Evolutionary conservation across 169 alveolate species (phyloP).

Genomic region (Cardiosporidium cionae): DNA sequence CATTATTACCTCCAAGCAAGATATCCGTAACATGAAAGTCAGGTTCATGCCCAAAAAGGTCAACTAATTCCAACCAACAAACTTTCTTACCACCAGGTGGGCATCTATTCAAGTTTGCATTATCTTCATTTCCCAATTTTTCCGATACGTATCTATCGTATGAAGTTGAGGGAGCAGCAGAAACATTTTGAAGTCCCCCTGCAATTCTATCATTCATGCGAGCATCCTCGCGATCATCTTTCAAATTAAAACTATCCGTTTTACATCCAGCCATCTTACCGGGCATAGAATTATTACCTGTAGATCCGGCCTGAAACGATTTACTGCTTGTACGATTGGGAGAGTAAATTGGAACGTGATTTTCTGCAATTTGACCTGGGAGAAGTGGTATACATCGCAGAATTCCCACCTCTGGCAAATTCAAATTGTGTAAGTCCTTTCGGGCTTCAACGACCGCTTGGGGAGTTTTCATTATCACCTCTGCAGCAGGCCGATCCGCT

Average conservation of each 20-base stretch:
- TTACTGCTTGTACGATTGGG: not conserved
- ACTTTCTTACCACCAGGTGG: constrained; percentile 29
- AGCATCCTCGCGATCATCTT: no score
- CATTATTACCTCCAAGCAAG: constrained; percentile 56
- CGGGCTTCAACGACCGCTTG: not conserved
- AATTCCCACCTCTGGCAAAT: not conserved
- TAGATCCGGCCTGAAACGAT: not conserved
- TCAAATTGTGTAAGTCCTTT: not conserved
- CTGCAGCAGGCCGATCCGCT: not conserved
- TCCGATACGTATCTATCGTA: not conserved
- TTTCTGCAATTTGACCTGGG: not conserved
- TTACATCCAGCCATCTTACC: not conserved
- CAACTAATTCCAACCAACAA: constrained; percentile 63
- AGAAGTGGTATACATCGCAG: not conserved
- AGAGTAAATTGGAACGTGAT: not conserved
- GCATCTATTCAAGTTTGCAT: not conserved
- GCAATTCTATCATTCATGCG: not conserved
- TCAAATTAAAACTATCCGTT: no score
- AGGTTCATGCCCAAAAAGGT: constrained; percentile 59
- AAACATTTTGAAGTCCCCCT: not conserved
- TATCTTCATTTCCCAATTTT: not conserved
- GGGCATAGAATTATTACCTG: not conserved
- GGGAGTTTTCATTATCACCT: not conserved
- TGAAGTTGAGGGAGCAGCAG: not conserved
- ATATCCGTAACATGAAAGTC: constrained; percentile 59